Base-by-base conservation (phyloP, 768 basidiomycete species). In the Boletus bicolor region DNA sequence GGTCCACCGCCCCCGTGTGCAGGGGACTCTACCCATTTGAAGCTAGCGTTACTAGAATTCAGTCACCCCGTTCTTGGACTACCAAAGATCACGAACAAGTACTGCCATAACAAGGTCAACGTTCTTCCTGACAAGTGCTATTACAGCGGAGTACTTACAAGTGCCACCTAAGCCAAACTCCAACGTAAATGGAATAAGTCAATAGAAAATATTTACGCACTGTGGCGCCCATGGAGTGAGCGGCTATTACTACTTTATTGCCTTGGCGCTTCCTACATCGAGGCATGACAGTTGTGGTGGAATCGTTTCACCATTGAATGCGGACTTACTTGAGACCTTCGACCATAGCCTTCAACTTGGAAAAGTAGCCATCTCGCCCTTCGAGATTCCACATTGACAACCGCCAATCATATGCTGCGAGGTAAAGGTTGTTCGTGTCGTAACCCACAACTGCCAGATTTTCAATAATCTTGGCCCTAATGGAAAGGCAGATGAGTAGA, bases 11-110 rank as follows among this genome's bases (percentile, higher is more conserved):
- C 79, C 8, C 93, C 94, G 59, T 87, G 84, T 42, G 79, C 74
- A 9, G 86, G 85, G 1, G 92, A 90, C 73, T 98, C 96, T 0
- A 96, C 95, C 96, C 96, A 99, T 76, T 97, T 96, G 65, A 95
- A 81, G 68, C 93, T 95, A 55, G 1, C 19, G 21, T 43, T 38
- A 34, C 32, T 42, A 4, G 54, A 37, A 44, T 52, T 63, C 51
- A 62, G 57, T 44, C 30, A 44, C 14, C 28, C 11, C 7, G n/a
- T 10, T 8, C 5, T 19, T 1, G 3, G 8, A 53, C 26, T n/a
- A 14, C 32, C 38, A 47, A 43, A 26, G 39, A 59, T 32, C 19
- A 66, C 92, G 73, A 69, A 95, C 93, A 95, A 95, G 68, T 94
- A 95, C 93, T 94, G 66, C 32, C 44, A 36, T 14, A 8, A 21